Conservation (phyloP, 1,139 yeast genomes). For the Kurtzmaniella quercitrusa region DNA sequence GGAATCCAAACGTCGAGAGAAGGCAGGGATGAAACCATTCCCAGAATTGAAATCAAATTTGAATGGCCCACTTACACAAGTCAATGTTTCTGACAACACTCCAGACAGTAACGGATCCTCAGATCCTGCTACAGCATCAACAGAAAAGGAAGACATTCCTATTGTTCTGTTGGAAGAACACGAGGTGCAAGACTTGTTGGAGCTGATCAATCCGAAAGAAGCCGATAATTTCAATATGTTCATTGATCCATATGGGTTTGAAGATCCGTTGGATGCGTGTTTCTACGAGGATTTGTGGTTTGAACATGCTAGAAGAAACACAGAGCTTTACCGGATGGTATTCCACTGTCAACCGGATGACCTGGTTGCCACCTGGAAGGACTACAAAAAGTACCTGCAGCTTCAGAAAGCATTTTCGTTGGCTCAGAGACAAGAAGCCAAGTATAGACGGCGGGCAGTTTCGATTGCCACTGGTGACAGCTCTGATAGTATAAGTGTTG, state of each 20-base stretch:
- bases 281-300: conserved; percentile 90
- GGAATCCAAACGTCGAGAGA: conserved; percentile 29
- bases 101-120: not conserved
- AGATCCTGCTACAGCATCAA: not conserved
- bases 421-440: conserved; percentile 44
- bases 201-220: conserved; percentile 28
- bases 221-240: conserved; percentile 37
- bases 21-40: conserved; percentile 26
- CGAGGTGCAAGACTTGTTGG: conserved; percentile 42
- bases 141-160: conserved; percentile 30
- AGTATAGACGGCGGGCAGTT: conserved; percentile 18
- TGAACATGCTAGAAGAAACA: conserved; percentile 79
- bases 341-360: conserved; percentile 97
- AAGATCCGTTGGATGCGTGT: conserved; percentile 74
- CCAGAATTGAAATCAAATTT: not conserved
- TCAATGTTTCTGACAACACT: not conserved
- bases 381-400: conserved; percentile 68
- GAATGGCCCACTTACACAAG: not conserved
- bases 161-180: conserved; percentile 44
- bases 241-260: conserved; percentile 83
- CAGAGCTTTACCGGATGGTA: conserved; percentile 73
- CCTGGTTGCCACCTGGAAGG: conserved; percentile 81
- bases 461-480: conserved; percentile 8
- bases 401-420: conserved; percentile 52
- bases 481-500: conserved; percentile 14